Base-by-base conservation (phyloP, 495 filamentous ascomycete genomes). In the Ascobolus immersus region DNA sequence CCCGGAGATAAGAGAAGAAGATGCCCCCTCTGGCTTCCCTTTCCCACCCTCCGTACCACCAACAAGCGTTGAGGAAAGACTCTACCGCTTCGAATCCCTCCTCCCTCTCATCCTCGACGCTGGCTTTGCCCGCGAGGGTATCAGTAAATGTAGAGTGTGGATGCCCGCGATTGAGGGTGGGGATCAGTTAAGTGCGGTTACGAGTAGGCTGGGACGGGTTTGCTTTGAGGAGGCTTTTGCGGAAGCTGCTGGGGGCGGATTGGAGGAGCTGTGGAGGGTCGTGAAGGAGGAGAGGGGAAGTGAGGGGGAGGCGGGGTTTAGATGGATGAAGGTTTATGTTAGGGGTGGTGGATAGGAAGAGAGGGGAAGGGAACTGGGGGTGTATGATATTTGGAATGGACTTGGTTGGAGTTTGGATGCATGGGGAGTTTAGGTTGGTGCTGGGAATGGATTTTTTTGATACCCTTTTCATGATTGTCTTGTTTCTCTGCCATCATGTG, bases 91-190 rank as follows among this genome's bases (percentile, higher is more conserved):
- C 8, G 46, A 45, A 31, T 31, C 41, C 4, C 25, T 49, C 17
- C 24, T 50, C 13, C 24, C 32, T 11, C 35, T 34, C 3, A 34
- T 50, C 7, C 27, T 31, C 9, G 25, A 38, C 11, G 37, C 21
- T 3, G 27, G 42, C 4, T 50, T 45, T 13, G 15, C 18, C n/a
- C n/a, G n/a, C n/a, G n/a, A n/a, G 17, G 47, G 49, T 23, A 40
- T 50, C 29, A 38, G 44, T 14, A 41, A 43, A 33, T 51, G 49
- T 17, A 42, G 43, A 43, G 39, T 49, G 35, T 50, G 47, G 47
- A 49, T 50, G 46, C 47, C 47, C 3, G 49, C 47, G 2, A 45
- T 39, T 5, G 40, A 36, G 15, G 45, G 45, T 14, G 47, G 47
- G 0, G 47, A 50, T 32, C 46, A 50, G 21, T 39, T 50, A 8